These are phyloP conservation scores for Cicer yamashitae DNA, from an alignment of 306 rosid genomes.

Conservation along the genomic window DNA sequence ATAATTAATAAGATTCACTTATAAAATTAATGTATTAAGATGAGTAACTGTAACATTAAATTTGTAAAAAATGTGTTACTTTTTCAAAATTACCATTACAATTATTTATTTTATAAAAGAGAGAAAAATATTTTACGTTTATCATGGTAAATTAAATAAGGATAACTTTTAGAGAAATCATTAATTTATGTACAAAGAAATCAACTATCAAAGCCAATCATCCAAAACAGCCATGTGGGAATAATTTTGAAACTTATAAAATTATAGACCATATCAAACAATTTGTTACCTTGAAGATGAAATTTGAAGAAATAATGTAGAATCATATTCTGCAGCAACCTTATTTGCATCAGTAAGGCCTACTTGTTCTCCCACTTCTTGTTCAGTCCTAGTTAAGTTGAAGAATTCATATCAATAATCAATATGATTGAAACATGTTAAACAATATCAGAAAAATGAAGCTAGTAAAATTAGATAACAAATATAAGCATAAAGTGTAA, in stretches of 20 bases:
- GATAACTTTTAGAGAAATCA: too few relatives aligned
- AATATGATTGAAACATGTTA: not conserved
- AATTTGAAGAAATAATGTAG: not conserved
- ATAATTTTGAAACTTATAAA: not conserved
- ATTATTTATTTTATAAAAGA: too few relatives aligned
- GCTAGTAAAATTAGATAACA: not conserved
- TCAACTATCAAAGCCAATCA: not conserved
- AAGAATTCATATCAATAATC: not conserved
- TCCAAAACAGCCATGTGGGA: not conserved
- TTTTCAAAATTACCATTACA: too few relatives aligned
- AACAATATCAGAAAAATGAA: not conserved
- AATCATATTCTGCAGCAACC: not conserved
- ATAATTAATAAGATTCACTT: too few relatives aligned
- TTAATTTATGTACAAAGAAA: too few relatives aligned
- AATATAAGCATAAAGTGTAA: not conserved
- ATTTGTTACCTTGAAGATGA: not conserved
- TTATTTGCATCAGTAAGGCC: not conserved
- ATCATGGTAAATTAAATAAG: too few relatives aligned
- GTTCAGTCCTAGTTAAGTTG: constrained; percentile 5
- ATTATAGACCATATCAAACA: not conserved
- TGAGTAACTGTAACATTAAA: too few relatives aligned
- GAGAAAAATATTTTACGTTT: too few relatives aligned
- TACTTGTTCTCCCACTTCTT: not conserved
- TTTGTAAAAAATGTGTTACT: too few relatives aligned
- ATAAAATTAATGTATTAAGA: too few relatives aligned